Conservation (phyloP, 1,139 yeast species). For the Lodderomyces elongisporus region DNA sequence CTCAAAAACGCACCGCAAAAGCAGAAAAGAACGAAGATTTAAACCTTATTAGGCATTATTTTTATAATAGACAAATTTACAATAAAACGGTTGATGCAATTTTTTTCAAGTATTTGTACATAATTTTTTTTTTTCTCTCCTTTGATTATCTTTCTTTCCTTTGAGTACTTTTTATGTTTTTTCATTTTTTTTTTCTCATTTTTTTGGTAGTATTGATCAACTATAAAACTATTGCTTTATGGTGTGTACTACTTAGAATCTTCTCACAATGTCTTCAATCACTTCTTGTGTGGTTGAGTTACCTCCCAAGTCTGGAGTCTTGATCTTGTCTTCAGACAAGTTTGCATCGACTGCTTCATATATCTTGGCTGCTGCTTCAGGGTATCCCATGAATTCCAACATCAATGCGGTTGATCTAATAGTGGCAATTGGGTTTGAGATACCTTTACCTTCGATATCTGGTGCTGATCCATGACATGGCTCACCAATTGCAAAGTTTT, state of each 20-base stretch:
- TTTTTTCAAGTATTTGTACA: too few relatives aligned
- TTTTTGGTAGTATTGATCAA: too few relatives aligned
- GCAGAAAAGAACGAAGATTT: constrained; percentile 33
- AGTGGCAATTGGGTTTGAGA: constrained; percentile 96
- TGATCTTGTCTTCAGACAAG: constrained; percentile 71
- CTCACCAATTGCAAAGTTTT: constrained; percentile 92
- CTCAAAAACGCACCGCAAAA: constrained; percentile 20
- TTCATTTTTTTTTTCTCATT: neutral
- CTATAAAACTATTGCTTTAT: too few relatives aligned
- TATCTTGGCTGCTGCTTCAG: constrained; percentile 86
- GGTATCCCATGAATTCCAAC: constrained; percentile 93
- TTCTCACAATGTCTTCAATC: constrained; percentile 66
- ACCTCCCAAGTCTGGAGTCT: constrained; percentile 96
- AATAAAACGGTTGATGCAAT: neutral
- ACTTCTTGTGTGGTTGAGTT: constrained; percentile 81
- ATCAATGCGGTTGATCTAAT: constrained; percentile 95
- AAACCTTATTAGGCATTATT: constrained; percentile 46
- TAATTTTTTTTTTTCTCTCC: neutral
- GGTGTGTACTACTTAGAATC: constrained; percentile 20
- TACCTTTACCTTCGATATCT: constrained; percentile 92
- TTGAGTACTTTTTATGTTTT: neutral
- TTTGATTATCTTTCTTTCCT: neutral
- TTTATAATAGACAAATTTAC: constrained; percentile 3
- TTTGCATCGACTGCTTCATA: constrained; percentile 94
- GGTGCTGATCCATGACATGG: constrained; percentile 99